Evolutionary conservation across 1,139 yeast genomes (phyloP), one percentile per base, ranked within the genome.

Genomic region (Hyphopichia fennica): DNA sequence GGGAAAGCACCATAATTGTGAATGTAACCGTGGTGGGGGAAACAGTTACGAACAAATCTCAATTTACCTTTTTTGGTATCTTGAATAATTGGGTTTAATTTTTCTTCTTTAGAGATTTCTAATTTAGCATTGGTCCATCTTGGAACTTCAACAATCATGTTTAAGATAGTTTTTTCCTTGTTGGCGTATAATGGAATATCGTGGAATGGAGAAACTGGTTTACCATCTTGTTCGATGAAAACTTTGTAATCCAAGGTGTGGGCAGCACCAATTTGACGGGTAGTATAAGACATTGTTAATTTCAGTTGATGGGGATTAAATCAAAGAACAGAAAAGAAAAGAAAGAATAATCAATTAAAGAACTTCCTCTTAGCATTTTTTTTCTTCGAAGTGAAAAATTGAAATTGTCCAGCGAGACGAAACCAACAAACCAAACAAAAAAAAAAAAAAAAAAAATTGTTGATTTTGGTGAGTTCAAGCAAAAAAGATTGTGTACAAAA

Each of bases 1-100:
- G 99, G 97, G 65, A 93, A 79, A n/a, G 98, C 97, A 49, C 99
- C 98, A 63, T 91, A 91, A 70, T 91, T 91, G 70, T 88, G 96
- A 49, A 93, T 89, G 70, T 91, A 91, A 22, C 99, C 99, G 62
- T 88, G 91, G 75, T 85, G 95, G 28, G 99, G 99, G 79, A 88
- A 91, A 50, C 95, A 76, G 77, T 93, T 93, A 66, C 95, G 84
- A 41, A 91, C 95, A 57, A 83, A 86, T 65, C 95, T 75, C 53
- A 89, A 79, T 65, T 88, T 81, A 37, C 96, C 96, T 67, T 90
- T 89, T 72, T 91, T 91, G 51, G 85, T 82, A 66, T 93, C 99
- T 71, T 93, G 99, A 32, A 86, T 75, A 49, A 93, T 91, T 47
- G 99, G 99, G 72, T 93, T 93, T 58, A 85, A 80, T 41, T 78